These are phyloP conservation scores for Musa acuminata DNA, from an alignment of 176 grass and related monocot genomes.

Conservation along the genomic window DNA sequence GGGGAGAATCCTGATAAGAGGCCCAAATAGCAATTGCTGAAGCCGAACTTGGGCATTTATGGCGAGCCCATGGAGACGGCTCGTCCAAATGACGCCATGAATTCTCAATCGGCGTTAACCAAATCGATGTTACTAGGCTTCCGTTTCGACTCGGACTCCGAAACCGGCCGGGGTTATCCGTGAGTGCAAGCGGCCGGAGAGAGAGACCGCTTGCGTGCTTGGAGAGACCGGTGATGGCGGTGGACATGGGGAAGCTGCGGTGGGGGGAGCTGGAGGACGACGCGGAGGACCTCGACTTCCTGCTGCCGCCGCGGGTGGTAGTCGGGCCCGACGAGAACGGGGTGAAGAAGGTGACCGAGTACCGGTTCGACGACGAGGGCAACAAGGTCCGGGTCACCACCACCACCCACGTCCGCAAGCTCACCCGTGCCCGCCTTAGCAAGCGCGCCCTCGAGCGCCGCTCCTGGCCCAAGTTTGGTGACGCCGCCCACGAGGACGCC, in stretches of 20 bases:
- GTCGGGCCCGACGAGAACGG: slow-evolving; percentile 69
- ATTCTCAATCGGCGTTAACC: too few species aligned
- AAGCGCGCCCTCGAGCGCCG: slow-evolving; percentile 70
- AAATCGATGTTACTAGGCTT: too few species aligned
- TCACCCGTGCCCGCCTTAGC: slow-evolving; percentile 51
- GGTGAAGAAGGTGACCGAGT: slow-evolving; percentile 58
- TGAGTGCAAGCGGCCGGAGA: background rate
- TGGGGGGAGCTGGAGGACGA: slow-evolving; percentile 83
- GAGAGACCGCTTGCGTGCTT: background rate
- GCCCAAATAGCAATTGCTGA: too few species aligned
- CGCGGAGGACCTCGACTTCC: slow-evolving; percentile 60
- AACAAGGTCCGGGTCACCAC: slow-evolving; percentile 78
- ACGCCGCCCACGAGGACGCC: slow-evolving; percentile 53
- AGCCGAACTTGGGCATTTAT: too few species aligned
- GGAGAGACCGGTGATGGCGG: slow-evolving; percentile 6
- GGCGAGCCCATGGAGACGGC: too few species aligned
- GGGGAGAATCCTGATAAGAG: too few species aligned
- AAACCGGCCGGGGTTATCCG: too few species aligned
- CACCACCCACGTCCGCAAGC: slow-evolving; percentile 60
- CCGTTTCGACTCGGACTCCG: too few species aligned
- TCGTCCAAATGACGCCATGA: too few species aligned
- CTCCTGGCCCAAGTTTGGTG: slow-evolving; percentile 75
- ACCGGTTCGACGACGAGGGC: slow-evolving; percentile 62
- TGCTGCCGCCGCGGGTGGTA: slow-evolving; percentile 60
- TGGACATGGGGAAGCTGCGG: slow-evolving; percentile 38